Percentiles rank a stretch among this genome's conserved stretches.
These are phyloP conservation scores for Teunomyces aglyptinius DNA, from an alignment of 805 yeast genomes.

Conservation along the genomic window DNA sequence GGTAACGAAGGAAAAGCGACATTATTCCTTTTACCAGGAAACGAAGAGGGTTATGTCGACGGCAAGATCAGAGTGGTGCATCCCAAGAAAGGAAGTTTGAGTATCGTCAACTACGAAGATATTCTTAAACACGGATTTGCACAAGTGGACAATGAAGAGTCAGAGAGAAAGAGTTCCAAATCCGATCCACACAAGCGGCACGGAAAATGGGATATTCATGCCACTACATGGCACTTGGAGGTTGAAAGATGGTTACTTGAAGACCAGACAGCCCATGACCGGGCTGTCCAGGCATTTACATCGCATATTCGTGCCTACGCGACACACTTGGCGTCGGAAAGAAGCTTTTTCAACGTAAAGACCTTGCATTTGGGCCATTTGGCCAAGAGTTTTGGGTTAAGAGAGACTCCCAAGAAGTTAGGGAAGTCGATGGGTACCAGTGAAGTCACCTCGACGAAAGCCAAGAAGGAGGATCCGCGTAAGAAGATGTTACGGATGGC, in stretches of 20 bases:
- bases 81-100: constrained; percentile 34
- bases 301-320: constrained; percentile 95
- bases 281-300: constrained; percentile 78
- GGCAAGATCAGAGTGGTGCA: constrained; percentile 42
- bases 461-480: constrained; percentile 63
- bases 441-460: constrained; percentile 30
- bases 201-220: constrained; percentile 83
- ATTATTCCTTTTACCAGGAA: constrained; percentile 82
- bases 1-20: constrained; percentile 80
- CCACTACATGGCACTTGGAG: constrained; percentile 93
- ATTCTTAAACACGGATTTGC: constrained; percentile 36
- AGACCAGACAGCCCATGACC: constrained; percentile 54
- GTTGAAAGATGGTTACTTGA: constrained; percentile 86
- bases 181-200: constrained; percentile 39
- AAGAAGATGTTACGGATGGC: constrained; percentile 78
- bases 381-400: constrained; percentile 89
- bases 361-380: constrained; percentile 89
- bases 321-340: constrained; percentile 82
- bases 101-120: constrained; percentile 34
- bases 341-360: constrained; percentile 77
- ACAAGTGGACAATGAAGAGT: constrained; percentile 33
- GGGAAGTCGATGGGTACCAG: constrained; percentile 43
- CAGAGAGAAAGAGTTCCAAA: constrained; percentile 29
- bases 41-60: constrained; percentile 79
- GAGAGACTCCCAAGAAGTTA: constrained; percentile 89